These are phyloP conservation scores for Helianthus annuus DNA, from an alignment of 129 eudicot species.

Conservation along the genomic window DNA sequence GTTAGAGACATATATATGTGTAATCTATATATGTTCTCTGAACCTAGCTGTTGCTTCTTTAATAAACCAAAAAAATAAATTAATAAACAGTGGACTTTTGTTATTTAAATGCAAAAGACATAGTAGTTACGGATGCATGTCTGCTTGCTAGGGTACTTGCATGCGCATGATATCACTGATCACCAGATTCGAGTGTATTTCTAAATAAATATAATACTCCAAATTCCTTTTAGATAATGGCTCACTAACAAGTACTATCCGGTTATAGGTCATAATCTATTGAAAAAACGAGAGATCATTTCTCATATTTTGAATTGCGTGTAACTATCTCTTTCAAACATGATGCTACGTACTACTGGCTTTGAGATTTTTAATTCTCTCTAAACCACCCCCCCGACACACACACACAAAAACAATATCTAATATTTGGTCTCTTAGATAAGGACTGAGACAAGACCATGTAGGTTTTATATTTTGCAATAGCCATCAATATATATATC, in stretches of 20 bases:
- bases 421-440: background rate
- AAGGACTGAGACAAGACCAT: background rate
- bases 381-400: no score
- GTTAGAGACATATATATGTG: background rate
- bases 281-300: background rate
- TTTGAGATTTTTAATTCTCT: no score
- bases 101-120: background rate
- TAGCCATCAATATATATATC: no score
- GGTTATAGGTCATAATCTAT: no score
- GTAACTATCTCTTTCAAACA: no score
- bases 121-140: background rate
- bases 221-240: slow-evolving; percentile 1
- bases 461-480: background rate
- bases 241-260: background rate
- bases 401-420: background rate
- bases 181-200: background rate
- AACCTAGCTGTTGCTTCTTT: background rate
- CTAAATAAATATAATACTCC: background rate
- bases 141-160: background rate
- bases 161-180: slow-evolving; percentile 11
- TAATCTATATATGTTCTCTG: background rate
- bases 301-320: background rate
- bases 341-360: no score
- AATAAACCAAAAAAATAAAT: background rate
- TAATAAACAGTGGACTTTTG: slow-evolving; percentile 8